Evolutionary conservation across 176 grass and related monocot species (phyloP).

Genomic region (Aegilops umbellulata): DNA sequence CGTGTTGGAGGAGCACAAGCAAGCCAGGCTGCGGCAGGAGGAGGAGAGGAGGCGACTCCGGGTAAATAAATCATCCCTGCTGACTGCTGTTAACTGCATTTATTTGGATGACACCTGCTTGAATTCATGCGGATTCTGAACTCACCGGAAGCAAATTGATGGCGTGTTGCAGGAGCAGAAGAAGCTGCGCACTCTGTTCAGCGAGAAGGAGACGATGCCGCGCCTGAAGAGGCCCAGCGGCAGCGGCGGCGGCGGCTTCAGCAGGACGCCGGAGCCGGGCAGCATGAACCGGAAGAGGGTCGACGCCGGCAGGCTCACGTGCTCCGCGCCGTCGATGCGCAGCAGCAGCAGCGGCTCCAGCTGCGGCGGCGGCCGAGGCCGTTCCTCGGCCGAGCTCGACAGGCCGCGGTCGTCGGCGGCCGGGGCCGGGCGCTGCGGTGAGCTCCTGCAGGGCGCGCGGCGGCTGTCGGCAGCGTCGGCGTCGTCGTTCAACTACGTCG

Average conservation of each 20-base stretch:
- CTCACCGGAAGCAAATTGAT: background rate
- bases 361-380: background rate
- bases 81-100: background rate
- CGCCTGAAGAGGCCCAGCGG: slow-evolving; percentile 43
- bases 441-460: slow-evolving; percentile 15
- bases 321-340: slow-evolving; percentile 33
- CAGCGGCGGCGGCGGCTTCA: slow-evolving; percentile 49
- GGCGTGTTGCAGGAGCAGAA: slow-evolving; percentile 54
- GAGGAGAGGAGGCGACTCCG: slow-evolving; percentile 45
- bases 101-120: background rate
- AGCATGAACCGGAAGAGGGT: slow-evolving; percentile 42
- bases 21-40: slow-evolving; percentile 44
- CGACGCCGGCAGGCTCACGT: slow-evolving; percentile 26
- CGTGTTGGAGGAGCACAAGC: slow-evolving; percentile 64
- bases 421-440: slow-evolving; percentile 2
- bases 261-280: slow-evolving; percentile 33
- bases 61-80: slow-evolving; percentile 17
- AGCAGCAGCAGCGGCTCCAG: slow-evolving; percentile 28
- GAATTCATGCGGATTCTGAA: background rate
- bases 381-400: background rate
- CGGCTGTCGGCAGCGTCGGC: background rate
- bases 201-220: slow-evolving; percentile 63
- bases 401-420: slow-evolving; percentile 41
- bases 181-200: slow-evolving; percentile 53
- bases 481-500: background rate